Evolutionary conservation across 2,329 filamentous ascomycete species (phyloP).

Genomic region (Colletotrichum sp.): DNA sequence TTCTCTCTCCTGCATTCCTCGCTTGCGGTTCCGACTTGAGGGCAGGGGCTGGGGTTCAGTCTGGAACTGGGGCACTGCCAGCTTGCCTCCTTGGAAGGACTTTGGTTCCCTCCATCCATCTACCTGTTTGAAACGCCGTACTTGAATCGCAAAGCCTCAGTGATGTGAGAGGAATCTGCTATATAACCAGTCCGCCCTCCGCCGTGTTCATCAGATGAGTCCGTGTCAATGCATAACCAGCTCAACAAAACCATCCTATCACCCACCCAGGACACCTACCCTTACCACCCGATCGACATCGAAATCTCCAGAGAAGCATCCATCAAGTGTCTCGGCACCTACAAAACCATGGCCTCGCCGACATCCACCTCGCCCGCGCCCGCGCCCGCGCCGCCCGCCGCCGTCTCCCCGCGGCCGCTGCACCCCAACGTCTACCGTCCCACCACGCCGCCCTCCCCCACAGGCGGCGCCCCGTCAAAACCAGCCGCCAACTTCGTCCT

Average conservation of each 20-base stretch:
- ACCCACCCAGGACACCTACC: not conserved
- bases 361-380: not conserved
- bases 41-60: not conserved
- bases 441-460: not conserved
- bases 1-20: not conserved
- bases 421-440: not conserved
- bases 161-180: not conserved
- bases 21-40: not conserved
- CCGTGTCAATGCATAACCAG: not conserved
- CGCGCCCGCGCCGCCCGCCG: not conserved
- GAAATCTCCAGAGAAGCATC: slow-evolving; percentile 2
- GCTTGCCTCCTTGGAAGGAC: not conserved
- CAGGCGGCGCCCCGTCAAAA: not conserved
- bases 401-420: not conserved
- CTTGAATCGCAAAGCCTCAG: not conserved
- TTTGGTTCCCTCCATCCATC: not conserved
- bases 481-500: not conserved
- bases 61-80: not conserved
- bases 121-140: not conserved
- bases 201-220: not conserved
- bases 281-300: not conserved
- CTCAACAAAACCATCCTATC: not conserved
- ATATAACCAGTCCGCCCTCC: not conserved
- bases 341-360: slow-evolving; percentile 4
- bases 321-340: slow-evolving; percentile 11